Evolutionary conservation across 2,329 filamentous ascomycete genomes (phyloP), one percentile per base, ranked within the genome.

Genomic region (Aspergillus sp.): DNA sequence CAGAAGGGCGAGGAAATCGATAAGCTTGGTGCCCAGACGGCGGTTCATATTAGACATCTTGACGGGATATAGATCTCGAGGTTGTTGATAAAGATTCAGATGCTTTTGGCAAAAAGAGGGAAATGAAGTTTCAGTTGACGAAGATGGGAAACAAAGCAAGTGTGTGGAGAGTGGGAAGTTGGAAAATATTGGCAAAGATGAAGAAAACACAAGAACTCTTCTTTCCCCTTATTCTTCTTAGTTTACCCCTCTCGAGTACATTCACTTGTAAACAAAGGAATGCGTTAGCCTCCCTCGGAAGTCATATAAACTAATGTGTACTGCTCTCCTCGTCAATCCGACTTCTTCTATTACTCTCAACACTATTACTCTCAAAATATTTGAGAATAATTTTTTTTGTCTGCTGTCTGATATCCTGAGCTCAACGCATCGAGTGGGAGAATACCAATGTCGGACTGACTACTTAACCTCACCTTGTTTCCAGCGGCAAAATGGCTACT

Each of bases 221-320:
- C 10, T 30, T 22, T 51, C 38, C 37, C 17, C 17, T 39, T 20
- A 4, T 39, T 13, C 17, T 39, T 20, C n/a, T 20, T 39, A 17
- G 7, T 39, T 39, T 39, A 22, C 37, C 15, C 10, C 37, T 22
- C 17, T 39, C 37, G 17, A 39, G 17, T 39, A 41, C 20, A 52
- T 44, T 53, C 43, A 53, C 48, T 44, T 30, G 23, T 39, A 45
- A 51, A 56, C 52, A 56, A 56, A 56, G 53, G 54, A 53, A 51
- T 41, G 32, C n/a, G 41, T 48, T 48, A 52, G 45, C 47, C 51
- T 47, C 51, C 49, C 48, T 38, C 7, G 25, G 25, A 7, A 10
- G 25, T 2, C 25, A 10, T 27, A 27, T 27, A 27, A 10, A 27
- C 4, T 7, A 27, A 10, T 27, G 7, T 27, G 25, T 7, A 25